Percentiles rank a stretch among this genome's conserved stretches.
phyloP scores from a whole-genome alignment of 768 basidiomycete species.

The Leccinum boreale region DNA sequence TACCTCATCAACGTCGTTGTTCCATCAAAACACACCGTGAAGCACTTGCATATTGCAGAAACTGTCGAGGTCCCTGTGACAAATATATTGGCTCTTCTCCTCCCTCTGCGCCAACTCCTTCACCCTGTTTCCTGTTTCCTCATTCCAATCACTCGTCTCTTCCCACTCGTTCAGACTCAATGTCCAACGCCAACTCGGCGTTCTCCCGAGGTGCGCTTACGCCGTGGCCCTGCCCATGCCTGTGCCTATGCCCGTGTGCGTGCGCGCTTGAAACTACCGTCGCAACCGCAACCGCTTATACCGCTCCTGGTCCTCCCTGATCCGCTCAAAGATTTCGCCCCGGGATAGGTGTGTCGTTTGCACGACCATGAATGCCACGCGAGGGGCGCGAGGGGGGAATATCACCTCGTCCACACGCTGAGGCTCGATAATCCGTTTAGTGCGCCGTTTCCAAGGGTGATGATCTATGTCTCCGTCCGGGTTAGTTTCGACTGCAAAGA shows the following conservation, averaged over 20 bases:
- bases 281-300: constrained; percentile 89
- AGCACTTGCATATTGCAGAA: neutral
- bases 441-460: constrained; percentile 81
- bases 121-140: constrained; percentile 51
- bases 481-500: neutral
- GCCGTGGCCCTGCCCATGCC: neutral
- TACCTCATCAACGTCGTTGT: neutral
- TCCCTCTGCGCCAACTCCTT: constrained; percentile 42
- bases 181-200: constrained; percentile 59
- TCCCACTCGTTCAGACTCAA: constrained; percentile 92
- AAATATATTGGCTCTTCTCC: constrained; percentile 41
- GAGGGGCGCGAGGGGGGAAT: neutral
- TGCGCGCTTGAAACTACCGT: constrained; percentile 84
- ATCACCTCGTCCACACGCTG: constrained; percentile 73
- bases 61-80: constrained; percentile 15
- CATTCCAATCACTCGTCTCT: constrained; percentile 87
- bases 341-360: constrained; percentile 41
- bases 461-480: neutral
- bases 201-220: constrained; percentile 26
- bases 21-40: neutral
- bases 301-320: constrained; percentile 89
- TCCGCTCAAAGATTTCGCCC: constrained; percentile 76
- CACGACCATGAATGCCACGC: neutral
- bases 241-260: constrained; percentile 26
- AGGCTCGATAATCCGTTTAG: constrained; percentile 79